Conservation (phyloP, 441 rosid genomes). For the Melastoma candidum region DNA sequence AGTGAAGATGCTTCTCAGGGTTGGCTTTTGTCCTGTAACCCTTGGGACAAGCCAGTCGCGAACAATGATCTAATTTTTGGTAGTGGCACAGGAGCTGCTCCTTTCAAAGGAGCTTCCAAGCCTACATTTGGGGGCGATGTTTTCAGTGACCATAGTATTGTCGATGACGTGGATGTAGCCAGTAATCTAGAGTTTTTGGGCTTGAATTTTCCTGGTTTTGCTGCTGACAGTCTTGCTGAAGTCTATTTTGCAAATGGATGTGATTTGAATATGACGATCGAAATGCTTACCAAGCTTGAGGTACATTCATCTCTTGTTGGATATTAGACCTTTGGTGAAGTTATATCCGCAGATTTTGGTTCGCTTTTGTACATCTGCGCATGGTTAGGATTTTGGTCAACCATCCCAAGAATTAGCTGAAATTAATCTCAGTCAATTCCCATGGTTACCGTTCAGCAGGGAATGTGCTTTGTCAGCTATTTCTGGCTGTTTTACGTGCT, state of each 20-base stretch:
- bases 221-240: slow-evolving; percentile 87
- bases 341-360: background rate
- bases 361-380: background rate
- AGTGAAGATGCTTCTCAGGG: slow-evolving; percentile 49
- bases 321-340: too few species aligned
- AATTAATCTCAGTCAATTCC: too few species aligned
- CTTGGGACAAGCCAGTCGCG: slow-evolving; percentile 77
- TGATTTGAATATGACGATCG: slow-evolving; percentile 77
- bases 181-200: slow-evolving; percentile 77
- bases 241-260: slow-evolving; percentile 85
- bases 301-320: slow-evolving; percentile 24
- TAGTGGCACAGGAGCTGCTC: slow-evolving; percentile 37
- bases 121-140: slow-evolving; percentile 44
- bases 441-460: too few species aligned
- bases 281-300: slow-evolving; percentile 98
- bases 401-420: too few species aligned
- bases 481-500: background rate
- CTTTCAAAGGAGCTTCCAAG: slow-evolving; percentile 41
- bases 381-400: too few species aligned
- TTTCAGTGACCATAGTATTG: slow-evolving; percentile 34
- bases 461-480: too few species aligned
- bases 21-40: slow-evolving; percentile 39
- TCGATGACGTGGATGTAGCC: slow-evolving; percentile 40
- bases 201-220: slow-evolving; percentile 85
- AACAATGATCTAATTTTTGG: slow-evolving; percentile 47